These are phyloP conservation scores for Penicillium bovifimosum DNA, from an alignment of 495 filamentous ascomycete species.

Conservation along the genomic window DNA sequence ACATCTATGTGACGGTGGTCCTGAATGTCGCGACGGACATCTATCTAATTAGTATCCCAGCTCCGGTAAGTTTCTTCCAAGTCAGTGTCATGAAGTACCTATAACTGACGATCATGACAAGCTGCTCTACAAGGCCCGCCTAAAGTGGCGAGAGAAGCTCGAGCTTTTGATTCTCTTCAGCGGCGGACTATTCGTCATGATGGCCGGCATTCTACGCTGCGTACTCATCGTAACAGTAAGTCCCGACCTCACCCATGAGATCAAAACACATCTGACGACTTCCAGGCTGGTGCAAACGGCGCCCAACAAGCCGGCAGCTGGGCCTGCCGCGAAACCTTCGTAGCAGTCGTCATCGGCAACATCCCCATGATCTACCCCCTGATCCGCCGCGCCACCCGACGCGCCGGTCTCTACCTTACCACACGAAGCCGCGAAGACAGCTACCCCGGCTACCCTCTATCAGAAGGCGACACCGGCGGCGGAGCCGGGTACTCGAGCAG, in stretches of 20 bases:
- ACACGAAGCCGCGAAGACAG: constrained; percentile 12
- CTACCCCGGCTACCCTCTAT: constrained; percentile 28
- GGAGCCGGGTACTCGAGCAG: constrained; percentile 9
- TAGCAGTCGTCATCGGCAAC: constrained; percentile 55
- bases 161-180: constrained; percentile 53
- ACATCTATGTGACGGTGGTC: constrained; percentile 44
- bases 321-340: constrained; percentile 60
- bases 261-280: background rate
- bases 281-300: constrained; percentile 41
- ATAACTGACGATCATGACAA: constrained; percentile 16
- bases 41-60: constrained; percentile 51
- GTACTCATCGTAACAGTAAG: constrained; percentile 50
- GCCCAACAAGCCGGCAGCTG: constrained; percentile 54
- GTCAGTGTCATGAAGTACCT: background rate
- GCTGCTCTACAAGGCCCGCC: constrained; percentile 50
- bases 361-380: constrained; percentile 56
- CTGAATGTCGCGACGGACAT: constrained; percentile 51
- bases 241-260: background rate
- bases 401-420: constrained; percentile 27
- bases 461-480: constrained; percentile 18
- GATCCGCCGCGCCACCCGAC: constrained; percentile 33
- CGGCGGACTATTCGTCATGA: constrained; percentile 55
- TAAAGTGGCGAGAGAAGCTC: constrained; percentile 46
- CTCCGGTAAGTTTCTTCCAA: constrained; percentile 33
- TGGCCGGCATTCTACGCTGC: constrained; percentile 54